Conservation (phyloP, 768 basidiomycete genomes). For the Suillus hirtellus region DNA sequence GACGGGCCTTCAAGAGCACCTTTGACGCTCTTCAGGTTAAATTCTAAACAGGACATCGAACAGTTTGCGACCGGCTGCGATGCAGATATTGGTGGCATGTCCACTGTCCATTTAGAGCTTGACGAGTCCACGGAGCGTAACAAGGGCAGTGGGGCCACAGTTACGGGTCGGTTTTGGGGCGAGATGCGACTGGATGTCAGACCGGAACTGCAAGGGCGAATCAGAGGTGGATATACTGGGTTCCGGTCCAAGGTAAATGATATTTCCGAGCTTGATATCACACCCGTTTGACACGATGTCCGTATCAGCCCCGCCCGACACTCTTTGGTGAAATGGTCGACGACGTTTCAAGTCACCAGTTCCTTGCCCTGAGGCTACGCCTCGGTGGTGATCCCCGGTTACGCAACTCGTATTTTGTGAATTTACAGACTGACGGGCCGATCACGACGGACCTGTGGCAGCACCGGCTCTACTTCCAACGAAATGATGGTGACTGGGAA, state of each 20-base stretch:
- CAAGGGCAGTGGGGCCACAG: slow-evolving; percentile 43
- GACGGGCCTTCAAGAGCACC: slow-evolving; percentile 60
- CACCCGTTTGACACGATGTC: not conserved
- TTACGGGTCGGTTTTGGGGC: slow-evolving; percentile 78
- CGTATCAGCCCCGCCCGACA: slow-evolving; percentile 68
- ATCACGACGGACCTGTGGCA: slow-evolving; percentile 91
- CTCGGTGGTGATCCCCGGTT: slow-evolving; percentile 75
- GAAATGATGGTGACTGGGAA: slow-evolving; percentile 71
- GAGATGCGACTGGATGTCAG: slow-evolving; percentile 72
- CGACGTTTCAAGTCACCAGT: slow-evolving; percentile 80
- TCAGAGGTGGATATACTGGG: slow-evolving; percentile 88
- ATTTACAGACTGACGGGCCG: slow-evolving; percentile 86
- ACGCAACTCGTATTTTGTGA: slow-evolving; percentile 87
- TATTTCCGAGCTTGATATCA: slow-evolving; percentile 1
- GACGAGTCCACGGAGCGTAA: slow-evolving; percentile 52
- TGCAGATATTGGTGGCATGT: slow-evolving; percentile 83
- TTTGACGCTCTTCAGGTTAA: slow-evolving; percentile 66
- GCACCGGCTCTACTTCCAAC: slow-evolving; percentile 81
- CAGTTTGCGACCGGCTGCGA: slow-evolving; percentile 84
- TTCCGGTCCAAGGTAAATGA: slow-evolving; percentile 75
- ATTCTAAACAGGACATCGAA: slow-evolving; percentile 54
- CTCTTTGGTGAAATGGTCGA: slow-evolving; percentile 85
- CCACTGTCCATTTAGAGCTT: slow-evolving; percentile 75
- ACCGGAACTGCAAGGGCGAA: slow-evolving; percentile 61
- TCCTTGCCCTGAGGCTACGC: slow-evolving; percentile 77